Base-by-base conservation (phyloP, 306 rosid genomes). In the Prunus davidiana region DNA sequence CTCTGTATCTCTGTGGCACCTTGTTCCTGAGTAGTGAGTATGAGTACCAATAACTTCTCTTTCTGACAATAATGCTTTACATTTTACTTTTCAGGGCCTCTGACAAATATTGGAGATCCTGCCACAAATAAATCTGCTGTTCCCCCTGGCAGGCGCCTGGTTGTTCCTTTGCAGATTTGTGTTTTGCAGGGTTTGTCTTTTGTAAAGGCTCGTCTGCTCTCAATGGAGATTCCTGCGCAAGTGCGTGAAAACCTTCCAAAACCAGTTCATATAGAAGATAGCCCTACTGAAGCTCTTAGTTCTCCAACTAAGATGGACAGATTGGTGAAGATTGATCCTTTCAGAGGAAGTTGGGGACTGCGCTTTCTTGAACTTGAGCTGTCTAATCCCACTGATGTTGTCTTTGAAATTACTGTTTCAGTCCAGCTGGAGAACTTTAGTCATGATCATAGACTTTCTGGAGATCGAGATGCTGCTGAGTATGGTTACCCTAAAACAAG, bases 201-300 rank as follows among this genome's bases (percentile, higher is more conserved):
- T 74, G 97, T 92, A 12, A 96, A 92, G 86, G 99, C 99, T 71
- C 90, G 89, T 63, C 85, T 96, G 83, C 98, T 96, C 76, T 92
- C 97, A 22, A 92, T 96, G 99, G 99, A 96, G 71, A 91, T 96
- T 91, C 98, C 99, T 69, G 99, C 98, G 43, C 89, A 89, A 64
- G 93, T 96, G 71, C 90, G 97, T 69, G 89, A 91, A 81, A 86
- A 69, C 82, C 91, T 96, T 88, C 92, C 93, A 3, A 84, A 74
- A 71, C 76, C 84, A 46, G 86, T 82, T 66, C 82, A 82, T 56
- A 41, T 67, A 43, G 86, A 84, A 78, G 62, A 81, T 55, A 61
- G 66, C 67, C 84, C 85, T 63, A 62, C 62, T 34, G 93, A 76
- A 76, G 86, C 85, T 49, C 58, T 76, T 63, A 86, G 81, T 32